These are phyloP conservation scores for Trametes villosa DNA, from an alignment of 768 basidiomycete genomes.

Conservation along the genomic window DNA sequence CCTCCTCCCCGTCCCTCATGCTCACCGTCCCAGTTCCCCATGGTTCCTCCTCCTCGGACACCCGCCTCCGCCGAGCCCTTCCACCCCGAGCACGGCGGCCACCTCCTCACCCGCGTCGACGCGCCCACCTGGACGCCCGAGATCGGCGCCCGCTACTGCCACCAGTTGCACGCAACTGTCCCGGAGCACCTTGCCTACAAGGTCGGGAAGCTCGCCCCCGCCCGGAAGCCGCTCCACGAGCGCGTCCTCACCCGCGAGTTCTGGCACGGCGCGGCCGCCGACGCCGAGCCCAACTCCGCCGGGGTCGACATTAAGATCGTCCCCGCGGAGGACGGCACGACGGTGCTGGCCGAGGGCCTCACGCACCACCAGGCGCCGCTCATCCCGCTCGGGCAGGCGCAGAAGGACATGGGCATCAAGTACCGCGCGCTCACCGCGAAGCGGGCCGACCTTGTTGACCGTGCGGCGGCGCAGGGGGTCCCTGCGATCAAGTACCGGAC, in stretches of 20 bases:
- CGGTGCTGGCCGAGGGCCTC: constrained; percentile 22
- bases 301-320: constrained; percentile 12
- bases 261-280: constrained; percentile 8
- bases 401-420: constrained; percentile 20
- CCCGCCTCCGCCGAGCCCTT: constrained; percentile 3
- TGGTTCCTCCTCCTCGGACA: constrained; percentile 7
- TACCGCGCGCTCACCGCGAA: constrained; percentile 25
- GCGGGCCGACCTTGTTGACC: constrained; percentile 16
- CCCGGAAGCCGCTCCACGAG: constrained; percentile 18
- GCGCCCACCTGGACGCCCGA: constrained; percentile 4
- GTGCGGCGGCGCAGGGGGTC: constrained; percentile 19
- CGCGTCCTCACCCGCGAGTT: constrained; percentile 18
- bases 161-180: constrained; percentile 23
- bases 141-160: constrained; percentile 27
- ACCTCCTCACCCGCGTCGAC: not conserved
- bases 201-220: constrained; percentile 17
- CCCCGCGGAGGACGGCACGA: constrained; percentile 8
- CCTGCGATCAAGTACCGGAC: constrained; percentile 21
- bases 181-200: constrained; percentile 26
- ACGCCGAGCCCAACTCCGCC: not conserved
- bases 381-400: constrained; percentile 22
- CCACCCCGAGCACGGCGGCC: not conserved
- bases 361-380: constrained; percentile 23
- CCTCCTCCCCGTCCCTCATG: not conserved
- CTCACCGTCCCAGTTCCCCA: constrained; percentile 10